These are phyloP conservation scores for Poronia punctata DNA, from an alignment of 495 filamentous ascomycete genomes.

Conservation along the genomic window DNA sequence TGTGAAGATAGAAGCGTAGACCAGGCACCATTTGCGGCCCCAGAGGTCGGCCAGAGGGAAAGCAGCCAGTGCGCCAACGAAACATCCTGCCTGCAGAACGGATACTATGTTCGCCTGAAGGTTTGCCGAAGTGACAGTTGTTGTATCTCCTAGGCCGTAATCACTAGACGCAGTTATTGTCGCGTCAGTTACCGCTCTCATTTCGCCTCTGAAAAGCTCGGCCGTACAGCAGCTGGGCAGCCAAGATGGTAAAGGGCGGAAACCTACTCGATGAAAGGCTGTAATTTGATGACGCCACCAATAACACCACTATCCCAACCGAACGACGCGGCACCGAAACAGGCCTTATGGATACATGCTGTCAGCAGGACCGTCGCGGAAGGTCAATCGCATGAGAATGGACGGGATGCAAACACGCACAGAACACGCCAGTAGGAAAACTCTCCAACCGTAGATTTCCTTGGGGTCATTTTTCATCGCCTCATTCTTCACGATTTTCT, in stretches of 20 bases:
- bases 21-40: slow-evolving; percentile 43
- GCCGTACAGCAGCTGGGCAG: too few relatives aligned
- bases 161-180: slow-evolving; percentile 28
- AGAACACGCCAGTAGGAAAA: slow-evolving; percentile 61
- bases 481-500: slow-evolving; percentile 68
- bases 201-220: too few relatives aligned
- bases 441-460: slow-evolving; percentile 76
- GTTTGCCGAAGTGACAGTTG: slow-evolving; percentile 26
- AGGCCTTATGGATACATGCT: slow-evolving; percentile 38
- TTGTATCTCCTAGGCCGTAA: slow-evolving; percentile 23
- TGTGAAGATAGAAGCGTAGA: slow-evolving; percentile 32
- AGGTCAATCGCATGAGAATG: too few relatives aligned
- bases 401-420: too few relatives aligned
- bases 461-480: slow-evolving; percentile 66
- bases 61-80: slow-evolving; percentile 56
- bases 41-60: slow-evolving; percentile 45
- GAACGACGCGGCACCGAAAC: slow-evolving; percentile 72
- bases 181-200: slow-evolving; percentile 12
- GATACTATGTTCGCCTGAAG: slow-evolving; percentile 52
- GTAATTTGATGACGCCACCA: slow-evolving; percentile 54
- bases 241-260: slow-evolving; percentile 12
- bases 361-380: neutral
- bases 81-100: slow-evolving; percentile 57
- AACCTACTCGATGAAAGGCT: slow-evolving; percentile 28
- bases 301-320: slow-evolving; percentile 62